A percentile compares a stretch with the other conserved stretches of the same genome.
Conservation (phyloP, 805 yeast species). For the Teunomyces aglyptinius region DNA sequence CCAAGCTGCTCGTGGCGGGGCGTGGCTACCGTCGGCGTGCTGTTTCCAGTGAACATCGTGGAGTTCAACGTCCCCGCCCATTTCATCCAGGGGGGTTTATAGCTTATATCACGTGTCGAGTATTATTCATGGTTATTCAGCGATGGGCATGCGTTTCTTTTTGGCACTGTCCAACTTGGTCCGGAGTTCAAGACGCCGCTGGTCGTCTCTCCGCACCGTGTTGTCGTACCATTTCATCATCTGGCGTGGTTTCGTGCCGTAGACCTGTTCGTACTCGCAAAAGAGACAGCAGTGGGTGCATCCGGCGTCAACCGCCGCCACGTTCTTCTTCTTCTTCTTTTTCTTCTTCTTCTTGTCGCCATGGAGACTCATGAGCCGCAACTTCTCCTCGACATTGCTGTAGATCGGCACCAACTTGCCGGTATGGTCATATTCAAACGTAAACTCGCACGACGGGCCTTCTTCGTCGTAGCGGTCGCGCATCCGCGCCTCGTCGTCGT, state of each 20-base stretch:
- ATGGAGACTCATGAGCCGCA: slow-evolving; percentile 32
- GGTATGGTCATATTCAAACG: slow-evolving; percentile 42
- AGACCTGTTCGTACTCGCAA: slow-evolving; percentile 53
- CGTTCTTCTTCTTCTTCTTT: slow-evolving; percentile 24
- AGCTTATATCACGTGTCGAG: background rate
- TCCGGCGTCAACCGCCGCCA: too few relatives aligned
- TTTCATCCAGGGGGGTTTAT: too few relatives aligned
- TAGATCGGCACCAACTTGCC: slow-evolving; percentile 43
- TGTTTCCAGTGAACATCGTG: slow-evolving; percentile 13
- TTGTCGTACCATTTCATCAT: slow-evolving; percentile 51
- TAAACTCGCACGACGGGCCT: slow-evolving; percentile 45
- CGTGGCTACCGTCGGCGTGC: slow-evolving; percentile 10
- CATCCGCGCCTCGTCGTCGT: slow-evolving; percentile 9
- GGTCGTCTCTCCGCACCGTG: slow-evolving; percentile 23
- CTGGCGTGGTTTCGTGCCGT: slow-evolving; percentile 49
- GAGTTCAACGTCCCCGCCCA: too few relatives aligned
- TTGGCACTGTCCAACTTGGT: slow-evolving; percentile 29
- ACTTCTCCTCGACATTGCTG: slow-evolving; percentile 37
- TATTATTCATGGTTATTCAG: too few relatives aligned
- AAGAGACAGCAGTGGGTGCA: slow-evolving; percentile 39
- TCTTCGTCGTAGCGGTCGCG: slow-evolving; percentile 16
- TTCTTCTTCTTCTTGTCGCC: slow-evolving; percentile 15
- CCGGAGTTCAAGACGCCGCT: slow-evolving; percentile 32
- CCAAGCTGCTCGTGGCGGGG: slow-evolving; percentile 19
- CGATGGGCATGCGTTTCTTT: background rate